Base-by-base conservation (phyloP, 108 stramenopile genomes). In the Chaetoceros muelleri region DNA sequence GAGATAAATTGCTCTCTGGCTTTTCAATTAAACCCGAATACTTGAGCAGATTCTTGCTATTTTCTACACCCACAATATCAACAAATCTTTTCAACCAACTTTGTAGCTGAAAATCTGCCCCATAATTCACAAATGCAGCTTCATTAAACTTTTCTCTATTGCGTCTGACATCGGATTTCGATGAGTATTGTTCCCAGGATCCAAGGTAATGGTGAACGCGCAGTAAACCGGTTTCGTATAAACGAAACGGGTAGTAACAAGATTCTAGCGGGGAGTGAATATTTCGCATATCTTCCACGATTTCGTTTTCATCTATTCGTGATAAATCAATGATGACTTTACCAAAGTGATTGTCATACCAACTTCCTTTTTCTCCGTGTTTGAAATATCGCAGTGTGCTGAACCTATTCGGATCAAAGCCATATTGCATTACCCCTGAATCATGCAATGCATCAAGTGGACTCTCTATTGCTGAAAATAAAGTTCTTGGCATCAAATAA, bases 161-260 rank as follows among this genome's bases (percentile, higher is more conserved):
- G 46, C 58, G 31, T 30, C 79, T 52, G 28, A 69, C 61, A 52
- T 81, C 79, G 28, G 70, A 66, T 28, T 73, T 66, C 53, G 71
- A 74, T 29, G 57, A 54, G 52, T 73, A 81, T 3, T 67, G 28
- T 29, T 72, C 65, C 71, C 71, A 72, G 1, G 65, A 66, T 19
- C 71, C 77, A 16, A 79, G 44, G 48, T 79, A 79, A 30, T 79
- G 77, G 62, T 79, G 71, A 52, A 74, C 67, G 23, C 73, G 67
- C 10, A 79, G 46, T 10, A 70, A 68, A 17, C 30, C 29, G 52
- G 57, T 59, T 26, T 79, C 73, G 47, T 74, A 50, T 22, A 61
- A 55, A 60, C 66, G 67, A 10, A 70, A 70, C 19, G 54, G 47
- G 10, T 61, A 18, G 40, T 66, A 71, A 31, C 71, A 60, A 2